phyloP scores from a whole-genome alignment of 768 basidiomycete genomes.

The Floccularia luteovirens region DNA sequence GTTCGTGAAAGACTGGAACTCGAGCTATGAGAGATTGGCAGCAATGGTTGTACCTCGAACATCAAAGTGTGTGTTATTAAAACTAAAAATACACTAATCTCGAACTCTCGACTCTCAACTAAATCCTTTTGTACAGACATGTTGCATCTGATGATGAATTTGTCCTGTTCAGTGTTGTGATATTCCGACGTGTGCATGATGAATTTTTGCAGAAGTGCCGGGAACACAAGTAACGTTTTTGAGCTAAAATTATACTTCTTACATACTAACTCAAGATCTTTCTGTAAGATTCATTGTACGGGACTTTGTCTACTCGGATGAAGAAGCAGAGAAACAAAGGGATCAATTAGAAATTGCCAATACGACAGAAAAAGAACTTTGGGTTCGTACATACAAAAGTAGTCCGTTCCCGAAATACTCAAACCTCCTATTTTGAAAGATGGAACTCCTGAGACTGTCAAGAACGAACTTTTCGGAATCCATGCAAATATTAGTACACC shows the following conservation, averaged over 20 bases:
- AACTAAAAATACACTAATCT: conserved; percentile 4
- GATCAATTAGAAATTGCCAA: conserved; percentile 77
- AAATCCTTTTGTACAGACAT: conserved; percentile 32
- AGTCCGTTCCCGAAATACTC: neutral
- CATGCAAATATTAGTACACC: conserved; percentile 87
- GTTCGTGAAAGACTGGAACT: conserved; percentile 80
- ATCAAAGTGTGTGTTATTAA: conserved; percentile 52
- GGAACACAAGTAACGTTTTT: conserved; percentile 74
- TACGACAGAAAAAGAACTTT: conserved; percentile 90
- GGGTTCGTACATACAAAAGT: conserved; percentile 49
- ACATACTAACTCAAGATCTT: conserved; percentile 3
- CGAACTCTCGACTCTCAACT: conserved; percentile 4
- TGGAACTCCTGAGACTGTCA: conserved; percentile 83
- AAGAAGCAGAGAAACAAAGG: conserved; percentile 69
- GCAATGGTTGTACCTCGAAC: conserved; percentile 93
- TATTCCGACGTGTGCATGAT: conserved; percentile 89
- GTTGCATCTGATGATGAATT: conserved; percentile 88
- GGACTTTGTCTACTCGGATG: conserved; percentile 90
- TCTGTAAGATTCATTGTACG: conserved; percentile 75
- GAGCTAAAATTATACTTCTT: neutral
- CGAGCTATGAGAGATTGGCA: conserved; percentile 81
- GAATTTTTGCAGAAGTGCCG: conserved; percentile 91
- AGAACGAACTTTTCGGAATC: conserved; percentile 97
- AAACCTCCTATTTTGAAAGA: conserved; percentile 36
- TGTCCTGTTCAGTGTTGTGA: conserved; percentile 73